These are phyloP conservation scores for Saccharomyces hybrid DNA, from an alignment of 1,139 yeast genomes.

Conservation along the genomic window DNA sequence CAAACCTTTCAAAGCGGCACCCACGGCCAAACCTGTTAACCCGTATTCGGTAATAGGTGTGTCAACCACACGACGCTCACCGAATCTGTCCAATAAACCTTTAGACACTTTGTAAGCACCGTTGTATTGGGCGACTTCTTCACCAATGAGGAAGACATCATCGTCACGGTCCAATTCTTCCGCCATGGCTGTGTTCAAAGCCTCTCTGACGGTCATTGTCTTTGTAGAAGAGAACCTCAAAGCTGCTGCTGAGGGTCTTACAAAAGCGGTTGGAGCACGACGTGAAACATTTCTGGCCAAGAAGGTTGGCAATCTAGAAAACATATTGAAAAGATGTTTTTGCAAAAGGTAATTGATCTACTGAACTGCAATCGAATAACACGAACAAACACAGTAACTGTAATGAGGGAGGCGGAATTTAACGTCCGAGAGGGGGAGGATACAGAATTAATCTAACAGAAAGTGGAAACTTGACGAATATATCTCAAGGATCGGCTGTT, in stretches of 20 bases:
- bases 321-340: background rate
- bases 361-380: background rate
- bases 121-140: slow-evolving; percentile 97
- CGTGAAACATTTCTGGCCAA: background rate
- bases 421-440: background rate
- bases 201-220: slow-evolving; percentile 91
- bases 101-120: slow-evolving; percentile 98
- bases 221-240: slow-evolving; percentile 38
- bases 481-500: background rate
- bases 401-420: background rate
- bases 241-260: slow-evolving; percentile 10
- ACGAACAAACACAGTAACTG: background rate
- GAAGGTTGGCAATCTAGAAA: background rate
- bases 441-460: background rate
- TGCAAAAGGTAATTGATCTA: background rate
- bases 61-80: slow-evolving; percentile 92
- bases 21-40: slow-evolving; percentile 93
- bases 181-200: slow-evolving; percentile 87
- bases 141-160: slow-evolving; percentile 92
- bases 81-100: slow-evolving; percentile 92
- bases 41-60: slow-evolving; percentile 99
- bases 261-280: background rate
- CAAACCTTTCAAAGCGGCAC: slow-evolving; percentile 94
- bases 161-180: slow-evolving; percentile 97
- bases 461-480: background rate